Evolutionary conservation across 2,329 filamentous ascomycete species (phyloP).

Genomic region (Phaeoacremonium minimum): DNA sequence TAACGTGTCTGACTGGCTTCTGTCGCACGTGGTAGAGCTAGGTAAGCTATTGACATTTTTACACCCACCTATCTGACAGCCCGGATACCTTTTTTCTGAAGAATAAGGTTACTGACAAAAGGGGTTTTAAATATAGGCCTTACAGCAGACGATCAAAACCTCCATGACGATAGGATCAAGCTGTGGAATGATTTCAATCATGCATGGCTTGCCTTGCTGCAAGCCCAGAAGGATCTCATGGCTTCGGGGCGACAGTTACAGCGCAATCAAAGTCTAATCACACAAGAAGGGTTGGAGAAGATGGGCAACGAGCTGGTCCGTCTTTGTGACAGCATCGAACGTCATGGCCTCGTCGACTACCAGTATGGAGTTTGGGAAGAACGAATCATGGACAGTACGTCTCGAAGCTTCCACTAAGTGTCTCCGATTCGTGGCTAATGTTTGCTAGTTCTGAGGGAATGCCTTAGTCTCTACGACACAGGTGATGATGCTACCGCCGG

Average conservation of each 20-base stretch:
- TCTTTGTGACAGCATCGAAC: slow-evolving; percentile 82
- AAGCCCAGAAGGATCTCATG: slow-evolving; percentile 77
- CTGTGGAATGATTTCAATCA: slow-evolving; percentile 95
- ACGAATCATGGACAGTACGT: slow-evolving; percentile 77
- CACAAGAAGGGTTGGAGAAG: slow-evolving; percentile 64
- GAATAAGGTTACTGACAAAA: slow-evolving; percentile 1
- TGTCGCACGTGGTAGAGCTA: slow-evolving; percentile 50
- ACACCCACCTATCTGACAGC: too few relatives aligned
- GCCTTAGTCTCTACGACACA: too few relatives aligned
- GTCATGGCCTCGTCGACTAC: slow-evolving; percentile 93
- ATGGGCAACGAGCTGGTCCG: slow-evolving; percentile 80
- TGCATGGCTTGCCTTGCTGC: slow-evolving; percentile 80
- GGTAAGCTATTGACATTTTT: slow-evolving; percentile 39
- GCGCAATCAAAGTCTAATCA: slow-evolving; percentile 60
- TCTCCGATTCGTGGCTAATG: too few relatives aligned
- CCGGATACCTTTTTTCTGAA: too few relatives aligned
- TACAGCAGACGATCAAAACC: slow-evolving; percentile 72
- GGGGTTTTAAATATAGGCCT: slow-evolving; percentile 68
- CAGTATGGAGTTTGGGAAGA: slow-evolving; percentile 97
- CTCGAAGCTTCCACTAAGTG: too few relatives aligned
- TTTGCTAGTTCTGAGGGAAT: too few relatives aligned
- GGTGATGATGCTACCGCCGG: too few relatives aligned
- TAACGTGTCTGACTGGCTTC: slow-evolving; percentile 49
- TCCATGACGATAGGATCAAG: slow-evolving; percentile 72
- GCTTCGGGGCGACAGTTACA: slow-evolving; percentile 53